Conservation (phyloP, 2,329 filamentous ascomycete species). For the Colletotrichum sp. region DNA sequence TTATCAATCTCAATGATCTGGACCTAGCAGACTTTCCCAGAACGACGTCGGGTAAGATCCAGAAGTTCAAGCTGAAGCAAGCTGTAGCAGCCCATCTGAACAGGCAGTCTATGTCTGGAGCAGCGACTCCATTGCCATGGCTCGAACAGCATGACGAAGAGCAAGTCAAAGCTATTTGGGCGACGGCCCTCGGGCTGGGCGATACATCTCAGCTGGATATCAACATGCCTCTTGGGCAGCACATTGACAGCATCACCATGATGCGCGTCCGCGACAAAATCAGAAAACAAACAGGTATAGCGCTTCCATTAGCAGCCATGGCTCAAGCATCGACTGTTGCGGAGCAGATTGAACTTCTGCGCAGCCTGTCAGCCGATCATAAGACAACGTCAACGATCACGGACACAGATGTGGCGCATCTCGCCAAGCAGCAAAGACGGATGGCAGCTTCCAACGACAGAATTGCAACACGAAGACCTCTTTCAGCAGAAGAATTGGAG, state of each 20-base stretch:
- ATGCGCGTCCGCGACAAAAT: background rate
- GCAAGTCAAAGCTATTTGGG: background rate
- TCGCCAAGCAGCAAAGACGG: background rate
- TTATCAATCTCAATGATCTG: background rate
- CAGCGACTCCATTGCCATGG: fast-evolving
- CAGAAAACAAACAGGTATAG: background rate
- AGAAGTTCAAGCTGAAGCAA: background rate
- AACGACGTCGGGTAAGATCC: background rate
- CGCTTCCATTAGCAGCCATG: background rate
- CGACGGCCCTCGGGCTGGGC: background rate
- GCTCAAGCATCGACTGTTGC: background rate
- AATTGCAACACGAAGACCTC: background rate
- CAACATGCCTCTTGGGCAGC: background rate
- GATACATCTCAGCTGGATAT: background rate
- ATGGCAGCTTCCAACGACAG: background rate
- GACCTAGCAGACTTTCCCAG: background rate
- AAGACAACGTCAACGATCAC: background rate
- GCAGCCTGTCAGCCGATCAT: background rate
- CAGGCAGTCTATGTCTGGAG: background rate
- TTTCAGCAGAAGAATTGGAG: background rate
- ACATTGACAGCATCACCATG: background rate
- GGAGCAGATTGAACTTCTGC: background rate
- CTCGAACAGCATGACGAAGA: background rate
- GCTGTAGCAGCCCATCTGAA: background rate
- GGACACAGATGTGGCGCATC: background rate